Percentiles rank a stretch among this genome's conserved stretches.
Conservation (phyloP, 177 flowering plant genomes). For the Vitis hybrid region DNA sequence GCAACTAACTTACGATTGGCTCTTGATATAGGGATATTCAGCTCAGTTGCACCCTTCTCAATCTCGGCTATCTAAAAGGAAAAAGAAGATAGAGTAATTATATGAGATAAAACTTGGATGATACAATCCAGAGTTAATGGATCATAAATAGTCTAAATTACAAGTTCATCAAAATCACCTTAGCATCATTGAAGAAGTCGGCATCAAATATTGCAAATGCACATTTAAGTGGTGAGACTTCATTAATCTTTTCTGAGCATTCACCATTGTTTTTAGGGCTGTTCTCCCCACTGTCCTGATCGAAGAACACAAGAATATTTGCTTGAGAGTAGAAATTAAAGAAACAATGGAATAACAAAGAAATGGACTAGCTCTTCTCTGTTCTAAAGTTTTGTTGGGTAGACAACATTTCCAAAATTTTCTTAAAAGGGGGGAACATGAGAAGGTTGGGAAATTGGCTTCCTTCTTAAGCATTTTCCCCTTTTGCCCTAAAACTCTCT, state of each 20-base stretch:
- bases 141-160: not conserved
- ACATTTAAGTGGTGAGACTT: conserved; percentile 23
- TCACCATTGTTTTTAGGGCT: conserved; percentile 7
- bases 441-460: too few species aligned
- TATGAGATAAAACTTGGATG: not conserved
- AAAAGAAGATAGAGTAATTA: not conserved
- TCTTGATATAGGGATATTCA: conserved; percentile 58
- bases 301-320: not conserved
- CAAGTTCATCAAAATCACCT: conserved; percentile 31
- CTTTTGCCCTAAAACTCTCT: too few species aligned
- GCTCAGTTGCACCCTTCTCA: conserved; percentile 58
- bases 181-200: conserved; percentile 43
- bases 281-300: conserved; percentile 31
- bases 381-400: too few species aligned
- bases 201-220: conserved; percentile 48
- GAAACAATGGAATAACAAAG: too few species aligned
- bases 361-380: too few species aligned
- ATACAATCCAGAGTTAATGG: not conserved
- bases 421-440: too few species aligned
- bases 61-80: conserved; percentile 54
- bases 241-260: conserved; percentile 15
- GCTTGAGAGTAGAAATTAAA: too few species aligned
- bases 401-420: too few species aligned
- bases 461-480: too few species aligned
- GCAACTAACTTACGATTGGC: conserved; percentile 71